These are phyloP conservation scores for Ophiostoma novo-ulmi DNA, from an alignment of 2,329 filamentous ascomycete species.

Conservation along the genomic window DNA sequence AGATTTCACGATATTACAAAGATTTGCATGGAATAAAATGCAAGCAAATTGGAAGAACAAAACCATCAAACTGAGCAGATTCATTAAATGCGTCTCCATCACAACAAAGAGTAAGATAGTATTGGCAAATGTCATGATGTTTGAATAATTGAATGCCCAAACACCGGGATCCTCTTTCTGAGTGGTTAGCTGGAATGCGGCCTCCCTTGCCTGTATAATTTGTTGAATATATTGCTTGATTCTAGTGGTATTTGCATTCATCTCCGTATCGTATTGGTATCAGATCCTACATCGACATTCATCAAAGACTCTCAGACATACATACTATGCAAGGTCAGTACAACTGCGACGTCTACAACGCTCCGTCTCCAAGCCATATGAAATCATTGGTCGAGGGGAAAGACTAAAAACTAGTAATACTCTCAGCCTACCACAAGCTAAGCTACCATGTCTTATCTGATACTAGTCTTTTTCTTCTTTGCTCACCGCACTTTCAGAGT, in stretches of 20 bases:
- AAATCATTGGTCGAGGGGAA: neutral
- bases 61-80: neutral
- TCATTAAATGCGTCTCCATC: neutral
- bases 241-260: neutral
- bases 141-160: neutral
- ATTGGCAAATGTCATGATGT: neutral
- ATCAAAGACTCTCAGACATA: neutral
- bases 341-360: slow-evolving; percentile 4
- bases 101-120: neutral
- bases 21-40: neutral
- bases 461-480: neutral
- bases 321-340: slow-evolving; percentile 4
- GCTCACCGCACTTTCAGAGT: slow-evolving; percentile 13
- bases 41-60: neutral
- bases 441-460: neutral
- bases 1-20: neutral
- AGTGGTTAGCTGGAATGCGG: neutral
- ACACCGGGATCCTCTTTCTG: neutral
- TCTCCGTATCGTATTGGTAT: neutral
- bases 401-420: neutral
- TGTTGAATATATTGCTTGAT: neutral
- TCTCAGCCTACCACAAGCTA: neutral
- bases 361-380: neutral
- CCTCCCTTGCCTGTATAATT: neutral
- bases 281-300: neutral